A percentile compares a stretch with the other conserved stretches of the same genome.
Conservation (phyloP, 225 moss, liverwort and hornwort genomes). For the Bryoerythrophyllum caledonicum region DNA sequence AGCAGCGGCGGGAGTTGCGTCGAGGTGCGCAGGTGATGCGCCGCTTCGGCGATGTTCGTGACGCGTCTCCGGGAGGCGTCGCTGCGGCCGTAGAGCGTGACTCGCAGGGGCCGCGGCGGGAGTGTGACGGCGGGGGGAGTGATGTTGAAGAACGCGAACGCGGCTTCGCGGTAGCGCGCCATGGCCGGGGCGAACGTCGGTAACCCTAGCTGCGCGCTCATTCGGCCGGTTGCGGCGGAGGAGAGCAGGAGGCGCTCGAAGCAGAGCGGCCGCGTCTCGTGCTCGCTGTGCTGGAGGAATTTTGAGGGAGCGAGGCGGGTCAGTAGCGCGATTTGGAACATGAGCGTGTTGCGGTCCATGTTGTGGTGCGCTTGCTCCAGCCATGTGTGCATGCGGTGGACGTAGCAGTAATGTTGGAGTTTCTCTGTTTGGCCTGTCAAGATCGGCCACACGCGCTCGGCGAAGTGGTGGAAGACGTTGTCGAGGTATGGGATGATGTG, state of each 20-base stretch:
- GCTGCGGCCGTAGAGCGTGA: constrained; percentile 75
- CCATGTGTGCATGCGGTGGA: constrained; percentile 73
- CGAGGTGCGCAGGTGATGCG: constrained; percentile 40
- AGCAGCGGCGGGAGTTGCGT: constrained; percentile 42
- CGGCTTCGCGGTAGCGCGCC: constrained; percentile 54
- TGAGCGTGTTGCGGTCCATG: constrained; percentile 77
- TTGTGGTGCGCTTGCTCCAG: constrained; percentile 65
- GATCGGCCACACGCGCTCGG: constrained; percentile 84
- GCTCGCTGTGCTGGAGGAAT: constrained; percentile 65
- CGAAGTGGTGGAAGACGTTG: constrained; percentile 83
- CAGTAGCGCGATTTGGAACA: constrained; percentile 78
- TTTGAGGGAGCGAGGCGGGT: constrained; percentile 6
- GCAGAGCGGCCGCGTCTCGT: constrained; percentile 51
- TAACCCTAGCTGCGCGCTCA: constrained; percentile 49
- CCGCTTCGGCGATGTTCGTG: constrained; percentile 55
- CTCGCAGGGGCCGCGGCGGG: constrained; percentile 71
- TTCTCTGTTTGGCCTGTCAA: constrained; percentile 37
- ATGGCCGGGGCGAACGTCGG: constrained; percentile 43
- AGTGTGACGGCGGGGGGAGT: constrained; percentile 32
- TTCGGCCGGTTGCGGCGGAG: constrained; percentile 52
- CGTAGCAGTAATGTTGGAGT: constrained; percentile 27
- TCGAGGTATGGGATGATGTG: constrained; percentile 77
- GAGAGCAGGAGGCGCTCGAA: constrained; percentile 64
- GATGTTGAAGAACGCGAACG: constrained; percentile 48
- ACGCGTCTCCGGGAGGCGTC: constrained; percentile 66